phyloP scores from a whole-genome alignment of 192 early-diverging fungal genomes.

The Umbelopsis vinacea region DNA sequence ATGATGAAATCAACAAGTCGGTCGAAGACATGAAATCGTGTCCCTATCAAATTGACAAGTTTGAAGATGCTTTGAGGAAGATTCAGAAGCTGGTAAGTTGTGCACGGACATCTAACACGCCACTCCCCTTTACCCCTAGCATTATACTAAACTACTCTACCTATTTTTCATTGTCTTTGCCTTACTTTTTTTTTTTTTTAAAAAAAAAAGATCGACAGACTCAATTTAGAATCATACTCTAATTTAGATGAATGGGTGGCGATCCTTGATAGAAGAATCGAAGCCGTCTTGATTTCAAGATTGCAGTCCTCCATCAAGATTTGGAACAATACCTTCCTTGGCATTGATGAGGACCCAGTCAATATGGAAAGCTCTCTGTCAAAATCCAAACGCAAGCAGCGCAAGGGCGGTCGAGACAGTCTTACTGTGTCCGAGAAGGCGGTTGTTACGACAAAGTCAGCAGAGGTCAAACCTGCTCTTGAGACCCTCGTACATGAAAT shows the following conservation, averaged over 20 bases:
- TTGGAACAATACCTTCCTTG: conserved; percentile 73
- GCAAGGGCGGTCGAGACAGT: conserved; percentile 42
- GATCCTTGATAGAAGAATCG: conserved; percentile 80
- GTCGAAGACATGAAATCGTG: conserved; percentile 88
- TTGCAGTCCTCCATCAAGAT: conserved; percentile 77
- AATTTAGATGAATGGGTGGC: conserved; percentile 92
- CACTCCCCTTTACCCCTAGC: no score
- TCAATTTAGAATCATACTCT: conserved; percentile 93
- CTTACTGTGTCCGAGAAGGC: conserved; percentile 41
- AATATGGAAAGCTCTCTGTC: conserved; percentile 49
- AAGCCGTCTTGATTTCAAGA: conserved; percentile 72
- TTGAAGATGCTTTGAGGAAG: conserved; percentile 71
- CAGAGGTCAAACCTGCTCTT: conserved; percentile 66
- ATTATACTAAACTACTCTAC: no score
- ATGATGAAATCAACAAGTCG: conserved; percentile 79
- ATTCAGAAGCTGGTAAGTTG: conserved; percentile 87
- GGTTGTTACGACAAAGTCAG: conserved; percentile 32
- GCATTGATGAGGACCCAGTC: conserved; percentile 47
- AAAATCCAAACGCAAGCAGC: conserved; percentile 51
- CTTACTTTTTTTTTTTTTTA: no score
- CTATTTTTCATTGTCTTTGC: background rate
- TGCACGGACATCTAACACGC: background rate
- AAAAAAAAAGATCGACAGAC: conserved; percentile 81
- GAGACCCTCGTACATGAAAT: conserved; percentile 84
- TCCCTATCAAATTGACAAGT: conserved; percentile 68